These are phyloP conservation scores for Vitis hybrid DNA, from an alignment of 177 flowering plant genomes.

Conservation along the genomic window DNA sequence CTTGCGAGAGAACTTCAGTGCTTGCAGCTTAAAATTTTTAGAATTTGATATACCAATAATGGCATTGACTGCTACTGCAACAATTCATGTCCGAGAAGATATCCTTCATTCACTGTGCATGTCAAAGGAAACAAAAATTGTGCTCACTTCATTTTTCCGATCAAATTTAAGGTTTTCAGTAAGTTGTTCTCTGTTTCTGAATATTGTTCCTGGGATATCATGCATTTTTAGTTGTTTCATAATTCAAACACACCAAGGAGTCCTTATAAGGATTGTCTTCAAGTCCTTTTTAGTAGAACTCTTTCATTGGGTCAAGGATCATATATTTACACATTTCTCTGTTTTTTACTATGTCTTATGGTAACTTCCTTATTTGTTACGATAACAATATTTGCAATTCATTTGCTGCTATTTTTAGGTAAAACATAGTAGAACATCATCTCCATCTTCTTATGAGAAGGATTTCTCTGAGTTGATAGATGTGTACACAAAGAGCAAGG, in stretches of 20 bases:
- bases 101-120: conserved; percentile 62
- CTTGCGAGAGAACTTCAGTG: conserved; percentile 66
- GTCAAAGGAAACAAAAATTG: conserved; percentile 68
- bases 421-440: conserved; percentile 70
- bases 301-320: too few species aligned
- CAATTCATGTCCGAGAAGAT: conserved; percentile 72
- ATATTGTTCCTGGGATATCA: neutral
- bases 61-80: conserved; percentile 98
- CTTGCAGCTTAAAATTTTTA: conserved; percentile 47
- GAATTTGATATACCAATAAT: conserved; percentile 74
- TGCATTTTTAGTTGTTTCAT: neutral
- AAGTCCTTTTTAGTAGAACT: too few species aligned
- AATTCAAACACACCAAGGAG: neutral
- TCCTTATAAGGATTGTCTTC: too few species aligned
- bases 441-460: conserved; percentile 51
- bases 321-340: too few species aligned
- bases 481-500: conserved; percentile 34
- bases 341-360: neutral
- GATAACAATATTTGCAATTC: neutral
- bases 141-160: conserved; percentile 82
- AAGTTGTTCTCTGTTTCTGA: conserved; percentile 36
- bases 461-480: conserved; percentile 64
- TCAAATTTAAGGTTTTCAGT: conserved; percentile 84
- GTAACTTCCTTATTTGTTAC: neutral
- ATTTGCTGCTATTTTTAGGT: conserved; percentile 46